Percentiles rank a stretch among this genome's conserved stretches.
phyloP scores from a whole-genome alignment of 75 land plant genomes.

The Cryptomeria japonica region DNA sequence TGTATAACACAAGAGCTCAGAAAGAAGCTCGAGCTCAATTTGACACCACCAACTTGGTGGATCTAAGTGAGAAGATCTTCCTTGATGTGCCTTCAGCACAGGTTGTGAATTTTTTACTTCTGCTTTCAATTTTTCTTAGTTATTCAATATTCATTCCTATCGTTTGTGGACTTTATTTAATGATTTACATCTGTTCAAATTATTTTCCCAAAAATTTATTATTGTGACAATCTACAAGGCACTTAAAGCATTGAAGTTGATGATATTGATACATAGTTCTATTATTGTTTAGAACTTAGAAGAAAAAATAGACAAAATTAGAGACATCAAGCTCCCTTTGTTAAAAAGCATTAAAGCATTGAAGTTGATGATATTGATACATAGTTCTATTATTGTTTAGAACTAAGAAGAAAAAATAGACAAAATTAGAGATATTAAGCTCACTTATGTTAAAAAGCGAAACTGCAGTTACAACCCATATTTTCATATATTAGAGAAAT shows the following conservation, averaged over 20 bases:
- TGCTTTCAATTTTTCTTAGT: background rate
- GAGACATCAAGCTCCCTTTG: too few species aligned
- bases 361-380: background rate
- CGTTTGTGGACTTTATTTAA: background rate
- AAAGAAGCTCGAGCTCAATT: conserved; percentile 51
- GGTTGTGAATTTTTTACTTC: conserved; percentile 16
- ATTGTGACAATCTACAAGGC: background rate
- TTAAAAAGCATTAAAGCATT: background rate
- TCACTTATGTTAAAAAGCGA: background rate
- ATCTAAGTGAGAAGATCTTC: conserved; percentile 32
- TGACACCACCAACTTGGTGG: conserved; percentile 36
- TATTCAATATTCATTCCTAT: background rate
- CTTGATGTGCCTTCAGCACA: conserved; percentile 45
- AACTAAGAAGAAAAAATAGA: background rate
- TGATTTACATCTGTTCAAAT: background rate
- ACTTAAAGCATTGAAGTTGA: background rate
- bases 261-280: background rate
- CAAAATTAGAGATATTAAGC: background rate
- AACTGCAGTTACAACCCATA: background rate
- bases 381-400: background rate
- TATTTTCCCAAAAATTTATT: background rate
- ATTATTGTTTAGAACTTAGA: background rate
- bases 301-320: too few species aligned
- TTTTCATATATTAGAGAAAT: background rate
- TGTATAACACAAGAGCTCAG: conserved; percentile 45